phyloP scores from a whole-genome alignment of 331 rosid species.

The Prunus yedoensis region DNA sequence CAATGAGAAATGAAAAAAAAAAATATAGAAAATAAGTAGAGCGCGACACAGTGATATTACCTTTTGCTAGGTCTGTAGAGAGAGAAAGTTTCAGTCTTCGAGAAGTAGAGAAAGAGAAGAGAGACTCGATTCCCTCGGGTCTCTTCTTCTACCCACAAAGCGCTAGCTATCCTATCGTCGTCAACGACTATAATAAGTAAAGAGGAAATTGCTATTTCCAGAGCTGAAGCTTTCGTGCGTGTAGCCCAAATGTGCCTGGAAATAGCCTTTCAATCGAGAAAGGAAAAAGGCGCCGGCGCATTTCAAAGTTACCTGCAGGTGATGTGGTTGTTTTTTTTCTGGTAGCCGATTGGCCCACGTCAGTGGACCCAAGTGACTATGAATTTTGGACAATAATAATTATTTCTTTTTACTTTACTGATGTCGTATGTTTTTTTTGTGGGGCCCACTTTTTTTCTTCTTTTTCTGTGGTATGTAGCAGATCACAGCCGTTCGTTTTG shows the following conservation, averaged over 20 bases:
- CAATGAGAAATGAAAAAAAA: neutral
- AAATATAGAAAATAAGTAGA: neutral
- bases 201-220: slow-evolving; percentile 14
- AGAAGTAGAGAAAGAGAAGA: neutral
- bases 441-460: too few species aligned
- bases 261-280: neutral
- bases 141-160: neutral
- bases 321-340: neutral
- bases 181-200: too few species aligned
- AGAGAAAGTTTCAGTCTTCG: neutral
- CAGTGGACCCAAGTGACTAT: neutral
- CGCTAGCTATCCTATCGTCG: neutral
- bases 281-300: neutral
- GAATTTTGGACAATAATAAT: too few species aligned
- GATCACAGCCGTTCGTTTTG: neutral
- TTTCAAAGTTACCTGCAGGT: neutral
- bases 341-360: slow-evolving; percentile 2
- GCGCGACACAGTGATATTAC: neutral
- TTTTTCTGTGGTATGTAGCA: neutral
- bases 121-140: neutral
- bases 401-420: too few species aligned
- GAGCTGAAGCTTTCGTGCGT: neutral
- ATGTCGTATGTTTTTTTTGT: too few species aligned
- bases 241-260: neutral
- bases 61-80: slow-evolving; percentile 1